phyloP scores from a whole-genome alignment of 2,329 filamentous ascomycete species.

The Trichoderma sp. region DNA sequence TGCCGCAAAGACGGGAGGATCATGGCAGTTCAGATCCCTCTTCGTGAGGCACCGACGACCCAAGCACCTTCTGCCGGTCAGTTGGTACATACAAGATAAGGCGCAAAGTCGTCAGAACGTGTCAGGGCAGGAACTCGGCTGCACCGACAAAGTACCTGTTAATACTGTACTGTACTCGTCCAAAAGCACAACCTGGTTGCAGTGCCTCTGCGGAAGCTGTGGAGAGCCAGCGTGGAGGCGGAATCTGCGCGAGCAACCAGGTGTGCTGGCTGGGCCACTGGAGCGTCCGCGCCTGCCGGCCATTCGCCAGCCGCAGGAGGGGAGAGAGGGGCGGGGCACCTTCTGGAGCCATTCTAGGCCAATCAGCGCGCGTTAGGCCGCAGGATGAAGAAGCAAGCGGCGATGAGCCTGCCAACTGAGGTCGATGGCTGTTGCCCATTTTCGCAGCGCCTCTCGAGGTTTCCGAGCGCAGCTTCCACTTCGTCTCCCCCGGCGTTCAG shows the following conservation, averaged over 20 bases:
- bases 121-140: background rate
- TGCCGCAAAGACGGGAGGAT: too few relatives aligned
- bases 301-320: slow-evolving; percentile 22
- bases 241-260: slow-evolving; percentile 14
- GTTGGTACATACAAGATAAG: too few relatives aligned
- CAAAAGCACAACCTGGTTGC: background rate
- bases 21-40: too few relatives aligned
- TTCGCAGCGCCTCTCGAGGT: background rate
- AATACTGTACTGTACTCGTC: too few relatives aligned
- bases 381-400: background rate
- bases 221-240: slow-evolving; percentile 20
- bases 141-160: background rate
- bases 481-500: too few relatives aligned
- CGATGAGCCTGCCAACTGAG: background rate
- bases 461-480: too few relatives aligned
- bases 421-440: background rate
- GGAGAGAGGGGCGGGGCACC: slow-evolving; percentile 13
- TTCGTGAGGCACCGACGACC: too few relatives aligned
- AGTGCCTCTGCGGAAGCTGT: slow-evolving; percentile 13
- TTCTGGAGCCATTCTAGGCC: background rate
- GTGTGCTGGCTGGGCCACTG: slow-evolving; percentile 24
- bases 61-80: too few relatives aligned
- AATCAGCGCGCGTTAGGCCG: slow-evolving; percentile 11
- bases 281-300: slow-evolving; percentile 12
- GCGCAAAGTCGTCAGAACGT: too few relatives aligned